Evolutionary conservation across 1,284 basidiomycete genomes (phyloP).

Genomic region (Ustilago lituana): DNA sequence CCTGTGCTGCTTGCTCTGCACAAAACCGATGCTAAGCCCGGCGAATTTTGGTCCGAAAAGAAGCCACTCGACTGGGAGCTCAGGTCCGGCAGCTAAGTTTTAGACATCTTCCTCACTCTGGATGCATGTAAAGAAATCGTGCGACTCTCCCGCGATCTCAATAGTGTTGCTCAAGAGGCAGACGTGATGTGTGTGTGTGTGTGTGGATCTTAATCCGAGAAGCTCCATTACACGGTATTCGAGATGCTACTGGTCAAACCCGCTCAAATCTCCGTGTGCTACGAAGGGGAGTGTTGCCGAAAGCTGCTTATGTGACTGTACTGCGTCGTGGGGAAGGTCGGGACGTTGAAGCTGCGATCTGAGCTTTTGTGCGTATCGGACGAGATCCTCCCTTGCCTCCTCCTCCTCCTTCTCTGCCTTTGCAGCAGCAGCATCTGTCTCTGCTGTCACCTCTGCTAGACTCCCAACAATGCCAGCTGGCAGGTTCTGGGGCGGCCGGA

Average conservation of each 20-base stretch:
- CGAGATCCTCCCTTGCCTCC: slow-evolving; percentile 22
- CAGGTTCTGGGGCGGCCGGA: slow-evolving; percentile 50
- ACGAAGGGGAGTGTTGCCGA: slow-evolving; percentile 34
- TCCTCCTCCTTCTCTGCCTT: slow-evolving; percentile 7
- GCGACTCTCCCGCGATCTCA: too few species aligned
- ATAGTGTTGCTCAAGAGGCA: too few species aligned
- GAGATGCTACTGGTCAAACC: slow-evolving; percentile 29
- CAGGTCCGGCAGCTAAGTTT: neutral
- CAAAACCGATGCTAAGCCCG: slow-evolving; percentile 40
- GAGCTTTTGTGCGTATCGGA: slow-evolving; percentile 32
- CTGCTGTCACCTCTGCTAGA: neutral
- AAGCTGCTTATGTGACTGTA: slow-evolving; percentile 14
- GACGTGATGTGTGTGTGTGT: too few species aligned
- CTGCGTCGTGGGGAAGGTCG: neutral
- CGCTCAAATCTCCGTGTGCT: slow-evolving; percentile 41
- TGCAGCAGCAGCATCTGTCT: too few species aligned
- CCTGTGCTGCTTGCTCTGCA: slow-evolving; percentile 59
- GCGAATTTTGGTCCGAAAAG: slow-evolving; percentile 47
- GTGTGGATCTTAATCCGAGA: too few species aligned
- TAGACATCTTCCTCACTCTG: neutral
- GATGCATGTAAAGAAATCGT: too few species aligned
- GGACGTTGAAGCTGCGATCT: slow-evolving; percentile 21
- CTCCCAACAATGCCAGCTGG: slow-evolving; percentile 25
- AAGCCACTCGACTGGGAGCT: slow-evolving; percentile 31
- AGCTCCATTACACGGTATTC: too few species aligned